Evolutionary conservation across 805 yeast species (phyloP).

Genomic region (Metschnikowia dekortorum): DNA sequence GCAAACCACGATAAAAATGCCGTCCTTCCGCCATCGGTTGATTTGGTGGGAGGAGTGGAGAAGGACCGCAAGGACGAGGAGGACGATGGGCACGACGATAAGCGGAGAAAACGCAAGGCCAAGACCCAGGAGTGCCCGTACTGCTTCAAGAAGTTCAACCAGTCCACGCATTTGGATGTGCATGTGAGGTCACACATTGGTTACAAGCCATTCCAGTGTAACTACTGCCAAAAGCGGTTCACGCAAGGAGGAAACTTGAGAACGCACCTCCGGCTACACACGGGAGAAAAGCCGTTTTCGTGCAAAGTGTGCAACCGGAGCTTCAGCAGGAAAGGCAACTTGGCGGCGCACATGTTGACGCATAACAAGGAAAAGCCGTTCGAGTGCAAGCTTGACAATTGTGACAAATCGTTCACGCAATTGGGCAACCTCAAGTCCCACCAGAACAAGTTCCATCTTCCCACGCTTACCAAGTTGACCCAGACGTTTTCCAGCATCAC

Average conservation of each 20-base stretch:
- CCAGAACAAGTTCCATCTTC: slow-evolving; percentile 82
- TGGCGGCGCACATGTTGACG: slow-evolving; percentile 81
- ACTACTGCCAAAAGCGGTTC: slow-evolving; percentile 72
- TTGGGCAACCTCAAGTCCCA: slow-evolving; percentile 91
- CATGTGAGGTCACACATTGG: slow-evolving; percentile 88
- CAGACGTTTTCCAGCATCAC: slow-evolving; percentile 57
- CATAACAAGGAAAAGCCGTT: slow-evolving; percentile 78
- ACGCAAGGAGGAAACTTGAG: slow-evolving; percentile 89
- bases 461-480: slow-evolving; percentile 65
- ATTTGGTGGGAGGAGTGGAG: slow-evolving; percentile 76
- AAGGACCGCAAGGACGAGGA: slow-evolving; percentile 39
- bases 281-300: slow-evolving; percentile 87
- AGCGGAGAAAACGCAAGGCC: slow-evolving; percentile 20
- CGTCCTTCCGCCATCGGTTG: slow-evolving; percentile 52
- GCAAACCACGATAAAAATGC: slow-evolving; percentile 23
- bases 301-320: slow-evolving; percentile 73
- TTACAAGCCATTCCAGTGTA: slow-evolving; percentile 75
- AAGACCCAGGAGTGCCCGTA: slow-evolving; percentile 69
- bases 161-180: slow-evolving; percentile 87
- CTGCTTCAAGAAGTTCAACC: slow-evolving; percentile 78
- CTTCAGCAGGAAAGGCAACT: slow-evolving; percentile 87
- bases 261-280: slow-evolving; percentile 80
- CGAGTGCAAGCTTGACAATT: slow-evolving; percentile 73
- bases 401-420: slow-evolving; percentile 85
- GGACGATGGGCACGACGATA: slow-evolving; percentile 19